Evolutionary conservation across 257 asterid species (phyloP), one percentile per base, ranked within the genome.

Genomic region (Solanum acaule): DNA sequence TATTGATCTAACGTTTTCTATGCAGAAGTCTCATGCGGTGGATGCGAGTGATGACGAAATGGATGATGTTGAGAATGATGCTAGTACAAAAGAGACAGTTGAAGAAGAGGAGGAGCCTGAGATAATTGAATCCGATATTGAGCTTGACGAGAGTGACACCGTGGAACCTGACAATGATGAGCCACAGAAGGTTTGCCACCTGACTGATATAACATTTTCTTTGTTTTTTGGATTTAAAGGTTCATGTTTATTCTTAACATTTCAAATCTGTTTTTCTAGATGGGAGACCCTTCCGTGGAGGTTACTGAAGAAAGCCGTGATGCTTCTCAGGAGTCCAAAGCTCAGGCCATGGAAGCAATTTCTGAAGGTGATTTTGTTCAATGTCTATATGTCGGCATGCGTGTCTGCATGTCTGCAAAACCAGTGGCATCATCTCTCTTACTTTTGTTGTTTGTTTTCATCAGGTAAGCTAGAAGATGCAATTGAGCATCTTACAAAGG

Each of bases 271-370:
- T 49, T 23, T 38, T 88, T 89, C 81, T 90, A 97, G 99, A 96
- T 96, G 98, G 99, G 99, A 63, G 99, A 96, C 85, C 76, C 99
- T 16, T 94, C 98, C 6, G 92, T 91, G 34, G 99, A 95, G 92
- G 98, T 97, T 44, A 94, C 93, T 59, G 99, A 96, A 88, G 99
- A 97, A 91, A 89, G 90, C 86, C 96, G 99, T 37, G 99, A 97
- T 92, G 98, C 98, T 89, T 89, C 99, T 87, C 99, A 96, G 91
- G 99, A 94, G 91, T 95, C 97, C 83, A 97, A 97, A 88, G 92
- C 91, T 37, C 94, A 92, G 93, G 99, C 99, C 84, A 94, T 95
- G 94, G 99, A 96, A 91, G 98, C 99, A 83, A 91, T 96, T 87
- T 95, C 97, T 89, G 99, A 97, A 86, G 99, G 99, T 96, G 88